A percentile compares a stretch with the other conserved stretches of the same genome.
Evolutionary conservation across 306 rosid genomes (phyloP).

Genomic region (Macrotyloma uniflorum): DNA sequence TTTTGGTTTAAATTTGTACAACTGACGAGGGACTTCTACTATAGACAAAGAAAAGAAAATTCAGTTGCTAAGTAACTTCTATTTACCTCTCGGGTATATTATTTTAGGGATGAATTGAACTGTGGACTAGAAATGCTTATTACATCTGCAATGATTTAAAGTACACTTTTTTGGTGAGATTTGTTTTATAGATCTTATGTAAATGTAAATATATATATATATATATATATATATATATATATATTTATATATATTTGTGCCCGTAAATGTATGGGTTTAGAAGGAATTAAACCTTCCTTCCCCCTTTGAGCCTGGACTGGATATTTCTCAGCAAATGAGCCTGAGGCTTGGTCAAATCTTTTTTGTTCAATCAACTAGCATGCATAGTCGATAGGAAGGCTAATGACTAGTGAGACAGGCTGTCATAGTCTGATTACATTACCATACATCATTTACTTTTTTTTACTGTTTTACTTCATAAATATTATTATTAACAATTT

Average conservation of each 20-base stretch:
- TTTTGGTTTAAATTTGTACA: conserved; percentile 14
- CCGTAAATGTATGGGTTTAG: not conserved
- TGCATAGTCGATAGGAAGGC: not conserved
- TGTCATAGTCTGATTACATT: not conserved
- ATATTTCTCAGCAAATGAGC: conserved; percentile 23
- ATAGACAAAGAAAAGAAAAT: conserved; percentile 8
- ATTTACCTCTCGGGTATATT: conserved; percentile 9
- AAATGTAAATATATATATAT: not conserved
- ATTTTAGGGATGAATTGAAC: conserved; percentile 21
- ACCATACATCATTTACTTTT: not conserved
- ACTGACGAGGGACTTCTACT: not conserved
- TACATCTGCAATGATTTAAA: conserved; percentile 25
- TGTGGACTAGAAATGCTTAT: not conserved
- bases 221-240: no score
- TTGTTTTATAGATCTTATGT: conserved; percentile 18
- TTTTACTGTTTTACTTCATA: conserved; percentile 12
- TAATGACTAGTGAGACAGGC: not conserved
- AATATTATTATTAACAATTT: not conserved
- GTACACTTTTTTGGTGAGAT: not conserved
- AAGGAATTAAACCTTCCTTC: not conserved
- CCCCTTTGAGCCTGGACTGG: not conserved
- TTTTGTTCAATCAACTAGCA: conserved; percentile 27
- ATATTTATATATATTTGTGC: no score
- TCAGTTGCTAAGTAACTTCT: conserved; percentile 4
- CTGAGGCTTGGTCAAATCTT: conserved; percentile 23